Conservation (phyloP, 495 filamentous ascomycete species). For the Margaritispora aquatica region DNA sequence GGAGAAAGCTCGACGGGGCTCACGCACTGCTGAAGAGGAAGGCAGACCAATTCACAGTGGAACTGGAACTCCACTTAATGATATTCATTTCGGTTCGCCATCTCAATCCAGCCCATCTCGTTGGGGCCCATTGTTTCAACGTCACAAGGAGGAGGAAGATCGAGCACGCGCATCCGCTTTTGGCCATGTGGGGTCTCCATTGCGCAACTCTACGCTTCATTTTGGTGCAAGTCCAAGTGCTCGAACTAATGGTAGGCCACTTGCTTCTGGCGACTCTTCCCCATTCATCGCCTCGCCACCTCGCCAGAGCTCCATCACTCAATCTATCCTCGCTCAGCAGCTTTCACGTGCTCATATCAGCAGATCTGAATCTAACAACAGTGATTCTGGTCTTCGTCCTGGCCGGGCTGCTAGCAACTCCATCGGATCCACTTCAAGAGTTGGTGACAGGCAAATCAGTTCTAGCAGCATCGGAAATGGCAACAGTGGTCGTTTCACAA, state of each 20-base stretch:
- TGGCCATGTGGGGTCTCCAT: constrained; percentile 86
- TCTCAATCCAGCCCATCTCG: constrained; percentile 75
- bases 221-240: constrained; percentile 55
- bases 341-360: constrained; percentile 49
- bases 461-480: constrained; percentile 41
- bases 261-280: constrained; percentile 48
- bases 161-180: constrained; percentile 51
- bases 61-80: constrained; percentile 35
- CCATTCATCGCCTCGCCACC: constrained; percentile 61
- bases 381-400: constrained; percentile 20
- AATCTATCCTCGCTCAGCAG: constrained; percentile 59
- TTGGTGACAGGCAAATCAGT: constrained; percentile 44
- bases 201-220: constrained; percentile 73
- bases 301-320: constrained; percentile 49
- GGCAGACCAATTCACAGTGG: constrained; percentile 42
- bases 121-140: constrained; percentile 77
- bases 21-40: constrained; percentile 61
- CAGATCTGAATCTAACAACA: constrained; percentile 29
- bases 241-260: constrained; percentile 18
- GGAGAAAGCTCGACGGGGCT: constrained; percentile 79
- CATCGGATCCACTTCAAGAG: constrained; percentile 10
- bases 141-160: constrained; percentile 57
- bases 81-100: constrained; percentile 73
- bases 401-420: constrained; percentile 18
- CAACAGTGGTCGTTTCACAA: constrained; percentile 44